These are phyloP conservation scores for Soucietia sequanensis DNA, from an alignment of 805 yeast species.

Conservation along the genomic window DNA sequence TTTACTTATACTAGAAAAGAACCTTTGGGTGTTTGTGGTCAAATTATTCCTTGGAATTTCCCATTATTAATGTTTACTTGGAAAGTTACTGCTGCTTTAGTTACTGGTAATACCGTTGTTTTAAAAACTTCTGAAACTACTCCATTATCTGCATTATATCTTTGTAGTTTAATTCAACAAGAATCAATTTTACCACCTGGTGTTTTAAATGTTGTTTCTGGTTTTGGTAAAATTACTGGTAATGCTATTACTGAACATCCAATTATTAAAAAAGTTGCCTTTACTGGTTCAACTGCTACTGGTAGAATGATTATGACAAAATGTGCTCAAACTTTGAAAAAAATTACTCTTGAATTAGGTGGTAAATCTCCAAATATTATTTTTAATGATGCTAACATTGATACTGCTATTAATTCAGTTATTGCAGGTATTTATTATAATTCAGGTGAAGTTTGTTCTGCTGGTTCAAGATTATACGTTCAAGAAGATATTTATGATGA, in stretches of 20 bases:
- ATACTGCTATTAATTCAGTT: conserved; percentile 72
- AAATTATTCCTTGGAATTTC: conserved; percentile 96
- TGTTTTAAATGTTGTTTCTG: conserved; percentile 83
- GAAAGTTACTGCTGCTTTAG: conserved; percentile 92
- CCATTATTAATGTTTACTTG: conserved; percentile 92
- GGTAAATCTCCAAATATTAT: conserved; percentile 94
- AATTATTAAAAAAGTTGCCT: conserved; percentile 84
- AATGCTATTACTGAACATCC: conserved; percentile 75
- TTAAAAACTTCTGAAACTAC: conserved; percentile 91
- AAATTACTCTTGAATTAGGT: conserved; percentile 91
- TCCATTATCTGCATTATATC: conserved; percentile 81
- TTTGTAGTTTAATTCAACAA: conserved; percentile 65
- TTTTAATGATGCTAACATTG: conserved; percentile 80
- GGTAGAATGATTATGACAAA: conserved; percentile 80
- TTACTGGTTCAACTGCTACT: conserved; percentile 92
- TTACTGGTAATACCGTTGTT: conserved; percentile 86
- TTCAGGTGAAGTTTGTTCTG: conserved; percentile 95
- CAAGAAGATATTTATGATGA: conserved; percentile 84
- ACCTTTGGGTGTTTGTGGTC: conserved; percentile 94
- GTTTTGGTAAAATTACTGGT: conserved; percentile 85
- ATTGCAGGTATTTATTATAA: conserved; percentile 85
- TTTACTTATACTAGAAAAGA: conserved; percentile 81
- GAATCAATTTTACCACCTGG: conserved; percentile 87
- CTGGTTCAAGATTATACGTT: conserved; percentile 88
- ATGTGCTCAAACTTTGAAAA: conserved; percentile 81